Conservation (phyloP, 768 basidiomycete genomes). For the Leucocoprinus sp. region DNA sequence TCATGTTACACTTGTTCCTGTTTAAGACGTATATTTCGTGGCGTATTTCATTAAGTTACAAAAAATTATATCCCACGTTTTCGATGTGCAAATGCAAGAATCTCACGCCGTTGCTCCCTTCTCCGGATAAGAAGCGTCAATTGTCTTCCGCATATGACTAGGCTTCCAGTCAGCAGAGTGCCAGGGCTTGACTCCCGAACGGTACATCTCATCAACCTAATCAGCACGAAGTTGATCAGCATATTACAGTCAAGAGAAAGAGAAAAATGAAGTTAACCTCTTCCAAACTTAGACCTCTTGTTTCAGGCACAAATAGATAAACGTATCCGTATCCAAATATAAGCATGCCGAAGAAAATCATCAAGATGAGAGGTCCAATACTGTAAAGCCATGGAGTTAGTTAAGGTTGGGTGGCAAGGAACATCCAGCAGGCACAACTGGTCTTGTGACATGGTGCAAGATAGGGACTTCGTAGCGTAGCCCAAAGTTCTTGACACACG, state of each 20-base stretch:
- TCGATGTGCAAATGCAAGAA: too few species aligned
- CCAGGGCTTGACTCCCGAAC: conserved; percentile 62
- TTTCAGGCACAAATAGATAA: conserved; percentile 74
- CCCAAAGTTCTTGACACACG: too few species aligned
- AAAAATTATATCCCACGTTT: too few species aligned
- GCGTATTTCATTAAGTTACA: too few species aligned
- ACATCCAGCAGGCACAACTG: not conserved
- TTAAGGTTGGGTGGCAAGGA: not conserved
- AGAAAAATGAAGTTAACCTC: conserved; percentile 34
- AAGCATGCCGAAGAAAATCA: conserved; percentile 73
- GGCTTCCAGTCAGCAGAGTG: conserved; percentile 52
- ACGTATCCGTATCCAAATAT: conserved; percentile 65
- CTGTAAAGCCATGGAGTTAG: conserved; percentile 19
- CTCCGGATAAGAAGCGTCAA: conserved; percentile 9
- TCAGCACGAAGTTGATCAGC: not conserved
- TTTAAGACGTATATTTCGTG: conserved; percentile 1
- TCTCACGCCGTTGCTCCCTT: conserved; percentile 10
- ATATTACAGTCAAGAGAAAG: not conserved
- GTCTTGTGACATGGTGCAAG: not conserved
- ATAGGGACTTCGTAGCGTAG: not conserved
- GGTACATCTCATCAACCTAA: conserved; percentile 69
- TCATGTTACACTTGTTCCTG: conserved; percentile 22
- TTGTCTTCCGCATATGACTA: conserved; percentile 30
- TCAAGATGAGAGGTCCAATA: conserved; percentile 66
- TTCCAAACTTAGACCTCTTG: conserved; percentile 68